Evolutionary conservation across 176 grass and related monocot genomes (phyloP), one percentile per base, ranked within the genome.

Genomic region (Ensete glaucum): DNA sequence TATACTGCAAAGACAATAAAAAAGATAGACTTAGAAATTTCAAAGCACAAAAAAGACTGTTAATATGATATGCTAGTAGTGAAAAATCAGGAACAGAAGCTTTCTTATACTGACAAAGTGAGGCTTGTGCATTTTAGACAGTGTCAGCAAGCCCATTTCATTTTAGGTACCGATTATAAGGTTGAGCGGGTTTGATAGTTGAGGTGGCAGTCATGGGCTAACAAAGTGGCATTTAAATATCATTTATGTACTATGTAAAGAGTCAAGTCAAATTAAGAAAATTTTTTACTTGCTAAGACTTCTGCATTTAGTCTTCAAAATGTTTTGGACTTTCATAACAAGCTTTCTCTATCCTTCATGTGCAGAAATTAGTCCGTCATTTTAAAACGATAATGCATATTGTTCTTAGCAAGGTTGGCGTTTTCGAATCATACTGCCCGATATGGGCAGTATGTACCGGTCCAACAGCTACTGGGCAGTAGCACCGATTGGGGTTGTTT

Each of bases 1-100:
- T 98, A 76, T 98, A 98, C 94, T 98, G 86, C 53, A 80, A 73
- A 90, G 56, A 85, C 66, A 34, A 82, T 78, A 79, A 16, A 76
- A 17, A 65, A 66, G 50, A 85, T 14, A 85, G 29, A 59, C 51
- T 49, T 62, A 77, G 24, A 22, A 14, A 72, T 62, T 13, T 16
- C 34, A 53, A 70, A 20, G 73, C n/a, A 64, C 64, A 68, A 56
- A 27, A 43, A 29, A 54, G 80, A 27, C 0, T 17, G 24, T 73
- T 77, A 58, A 43, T 77, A 52, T 65, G 2, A 65, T 65, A 60
- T 9, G 22, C 23, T 5, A 26, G 22, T 27, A 22, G 23, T 12
- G 3, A 11, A 65, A 3, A 12, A 24, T 22, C 23, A 65, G 22
- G 21, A 12, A 26, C 34, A 43, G 34, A 43, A 43, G 34, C 34